Base-by-base conservation (phyloP, 306 rosid species). In the Dryas drummondii region DNA sequence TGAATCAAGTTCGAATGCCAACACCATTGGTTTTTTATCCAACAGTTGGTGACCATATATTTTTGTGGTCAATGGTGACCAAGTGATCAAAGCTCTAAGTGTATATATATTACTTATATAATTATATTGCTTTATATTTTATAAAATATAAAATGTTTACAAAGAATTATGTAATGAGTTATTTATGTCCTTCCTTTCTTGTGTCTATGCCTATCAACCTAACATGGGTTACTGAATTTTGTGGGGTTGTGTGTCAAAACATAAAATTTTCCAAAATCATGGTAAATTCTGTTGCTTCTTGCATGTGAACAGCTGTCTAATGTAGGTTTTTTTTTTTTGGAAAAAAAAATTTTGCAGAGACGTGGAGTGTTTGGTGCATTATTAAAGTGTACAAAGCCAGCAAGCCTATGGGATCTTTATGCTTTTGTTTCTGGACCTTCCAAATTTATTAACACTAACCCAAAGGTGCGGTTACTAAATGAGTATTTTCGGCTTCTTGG, bases 401-500 rank as follows among this genome's bases (percentile, higher is more conserved):
- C 87, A 17, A 77, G 86, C 70, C 26, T 90, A 27, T 86, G 97
- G 97, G 99, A 94, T 79, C 96, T 90, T 58, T 94, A 88, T 82
- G 93, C 97, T 70, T 91, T 90, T 86, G 76, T 76, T 44, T 81
- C 83, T 56, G 97, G 97, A 61, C 89, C 97, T 80, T 92, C 97
- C 76, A 86, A 84, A 76, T 92, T 86, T 70, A 70, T 44, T 69
- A 90, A 85, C 85, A 84, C 87, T 74, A 78, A 81, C 77, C 97
- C 99, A 61, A 81, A 86, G 80, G 87, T 88, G 78, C 97, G 99
- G 74, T 82, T 94, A 80, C 79, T 94, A 66, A 87, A 86, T 71
- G 99, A 94, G 83, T 94, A 94, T 81, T 86, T 87, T 76, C 97
- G 99, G 78, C 99, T 94, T 78, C 96, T 94, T 87, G 93, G 97